Conservation (phyloP, 371 early-diverging fungal species). For the Mucor indicus region DNA sequence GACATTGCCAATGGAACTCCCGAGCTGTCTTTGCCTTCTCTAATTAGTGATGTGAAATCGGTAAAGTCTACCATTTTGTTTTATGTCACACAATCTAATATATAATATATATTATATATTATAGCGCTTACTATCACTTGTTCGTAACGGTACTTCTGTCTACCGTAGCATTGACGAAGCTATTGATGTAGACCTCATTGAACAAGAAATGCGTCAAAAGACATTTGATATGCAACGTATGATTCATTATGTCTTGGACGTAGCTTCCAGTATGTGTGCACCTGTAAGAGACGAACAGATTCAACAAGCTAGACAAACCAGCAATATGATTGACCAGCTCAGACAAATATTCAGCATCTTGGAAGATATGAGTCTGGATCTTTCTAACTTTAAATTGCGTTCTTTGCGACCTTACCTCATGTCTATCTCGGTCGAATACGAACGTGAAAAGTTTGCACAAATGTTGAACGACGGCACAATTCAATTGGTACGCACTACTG, state of each 20-base stretch:
- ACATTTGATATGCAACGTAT: slow-evolving; percentile 45
- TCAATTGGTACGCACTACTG: slow-evolving; percentile 46
- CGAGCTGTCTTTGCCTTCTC: slow-evolving; percentile 32
- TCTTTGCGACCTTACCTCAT: slow-evolving; percentile 62
- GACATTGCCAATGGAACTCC: slow-evolving; percentile 48
- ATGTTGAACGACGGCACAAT: slow-evolving; percentile 34
- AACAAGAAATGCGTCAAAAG: slow-evolving; percentile 50
- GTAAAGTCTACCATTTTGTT: slow-evolving; percentile 27
- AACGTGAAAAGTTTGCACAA: slow-evolving; percentile 61
- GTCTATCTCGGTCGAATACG: slow-evolving; percentile 69
- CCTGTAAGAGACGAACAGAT: slow-evolving; percentile 72
- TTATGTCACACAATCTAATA: not conserved
- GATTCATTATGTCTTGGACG: slow-evolving; percentile 42
- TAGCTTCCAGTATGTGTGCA: slow-evolving; percentile 70
- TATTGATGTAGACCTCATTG: slow-evolving; percentile 57
- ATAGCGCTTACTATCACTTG: slow-evolving; percentile 41
- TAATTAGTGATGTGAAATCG: slow-evolving; percentile 56
- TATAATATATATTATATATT: not conserved
- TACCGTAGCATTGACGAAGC: slow-evolving; percentile 49
- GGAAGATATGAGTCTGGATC: slow-evolving; percentile 73
- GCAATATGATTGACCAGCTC: slow-evolving; percentile 4
- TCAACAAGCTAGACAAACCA: slow-evolving; percentile 19
- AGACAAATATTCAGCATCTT: slow-evolving; percentile 28
- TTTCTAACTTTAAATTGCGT: slow-evolving; percentile 67
- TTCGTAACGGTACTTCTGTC: slow-evolving; percentile 26